Evolutionary conservation across 371 early-diverging fungal genomes (phyloP).

Genomic region (Dichotomocladium elegans): DNA sequence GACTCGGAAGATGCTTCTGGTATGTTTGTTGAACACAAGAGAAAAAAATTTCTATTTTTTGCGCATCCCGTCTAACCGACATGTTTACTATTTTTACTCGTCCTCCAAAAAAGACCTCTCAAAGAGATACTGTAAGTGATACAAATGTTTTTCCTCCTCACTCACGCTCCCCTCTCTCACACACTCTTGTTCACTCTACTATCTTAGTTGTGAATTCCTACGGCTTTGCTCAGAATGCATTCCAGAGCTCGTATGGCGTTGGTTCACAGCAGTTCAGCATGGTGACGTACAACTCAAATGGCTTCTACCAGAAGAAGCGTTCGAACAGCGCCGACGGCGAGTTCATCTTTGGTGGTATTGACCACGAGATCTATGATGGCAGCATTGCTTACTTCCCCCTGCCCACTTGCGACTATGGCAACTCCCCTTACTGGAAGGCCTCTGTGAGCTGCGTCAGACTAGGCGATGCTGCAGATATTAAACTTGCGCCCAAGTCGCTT

Average conservation of each 20-base stretch:
- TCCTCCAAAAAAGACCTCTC: too few species aligned
- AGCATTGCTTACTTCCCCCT: constrained; percentile 32
- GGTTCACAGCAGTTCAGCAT: constrained; percentile 34
- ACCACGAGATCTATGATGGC: constrained; percentile 40
- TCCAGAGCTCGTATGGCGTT: constrained; percentile 22
- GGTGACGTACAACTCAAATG: constrained; percentile 8
- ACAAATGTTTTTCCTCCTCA: too few species aligned
- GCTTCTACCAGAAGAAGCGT: constrained; percentile 31
- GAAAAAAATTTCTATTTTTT: too few species aligned
- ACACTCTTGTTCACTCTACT: too few species aligned
- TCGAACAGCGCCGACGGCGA: constrained; percentile 26
- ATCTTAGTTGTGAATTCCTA: constrained; percentile 8
- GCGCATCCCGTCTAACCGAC: too few species aligned
- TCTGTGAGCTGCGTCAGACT: constrained; percentile 34
- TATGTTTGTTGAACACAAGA: too few species aligned
- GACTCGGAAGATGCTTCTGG: too few species aligned
- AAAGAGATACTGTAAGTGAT: too few species aligned
- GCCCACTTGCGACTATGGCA: constrained; percentile 40
- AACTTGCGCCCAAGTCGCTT: constrained; percentile 30
- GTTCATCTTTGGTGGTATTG: constrained; percentile 45
- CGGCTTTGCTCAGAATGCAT: constrained; percentile 32
- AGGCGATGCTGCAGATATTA: constrained; percentile 32
- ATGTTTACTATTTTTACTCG: too few species aligned
- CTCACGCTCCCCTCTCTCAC: too few species aligned
- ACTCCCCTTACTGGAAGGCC: constrained; percentile 44